Base-by-base conservation (phyloP, 441 rosid species). In the Erodium texanum region DNA sequence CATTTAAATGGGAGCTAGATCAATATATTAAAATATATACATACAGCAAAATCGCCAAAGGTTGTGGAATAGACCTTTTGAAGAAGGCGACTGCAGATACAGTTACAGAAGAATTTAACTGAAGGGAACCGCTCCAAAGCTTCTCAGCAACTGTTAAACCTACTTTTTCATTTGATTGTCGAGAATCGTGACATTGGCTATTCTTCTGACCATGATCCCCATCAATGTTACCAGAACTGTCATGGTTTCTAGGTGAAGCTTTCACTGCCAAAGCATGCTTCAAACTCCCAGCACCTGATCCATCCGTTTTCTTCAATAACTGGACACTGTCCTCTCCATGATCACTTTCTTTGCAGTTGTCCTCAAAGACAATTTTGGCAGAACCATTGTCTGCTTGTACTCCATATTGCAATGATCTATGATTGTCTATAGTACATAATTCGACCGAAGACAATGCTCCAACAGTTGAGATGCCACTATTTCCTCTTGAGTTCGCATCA, bases 51-150 rank as follows among this genome's bases (percentile, higher is more conserved):
- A 24, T 12, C 34, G 52, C 23, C 18, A 48, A 29, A 70, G 70
- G 66, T 14, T 66, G 63, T 38, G 38, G 64, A 24, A 45, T 66
- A 64, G 65, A 79, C 82, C 82, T 76, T 71, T 79, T 74, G 68
- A 76, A 76, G 80, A 77, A 76, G 74, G 82, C 80, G 69, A 74
- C 64, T 54, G 71, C 72, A 20, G 80, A 69, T 29, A 74, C 74
- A 52, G 70, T 64, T 59, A 72, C 62, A 69, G 78, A 76, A 41
- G 80, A 73, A 73, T 65, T 79, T 36, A 79, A 75, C 73, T 74
- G 79, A 69, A 76, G 74, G 61, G 68, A 71, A 16, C 80, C 82
- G 68, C 66, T 73, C 82, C 82, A 79, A 66, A 79, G 72, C 71
- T 73, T 71, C 70, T 71, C 72, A 24, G 77, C 67, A 63, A 20